Evolutionary conservation across 1,284 basidiomycete species (phyloP).

Genomic region (Golubevia pallescens): DNA sequence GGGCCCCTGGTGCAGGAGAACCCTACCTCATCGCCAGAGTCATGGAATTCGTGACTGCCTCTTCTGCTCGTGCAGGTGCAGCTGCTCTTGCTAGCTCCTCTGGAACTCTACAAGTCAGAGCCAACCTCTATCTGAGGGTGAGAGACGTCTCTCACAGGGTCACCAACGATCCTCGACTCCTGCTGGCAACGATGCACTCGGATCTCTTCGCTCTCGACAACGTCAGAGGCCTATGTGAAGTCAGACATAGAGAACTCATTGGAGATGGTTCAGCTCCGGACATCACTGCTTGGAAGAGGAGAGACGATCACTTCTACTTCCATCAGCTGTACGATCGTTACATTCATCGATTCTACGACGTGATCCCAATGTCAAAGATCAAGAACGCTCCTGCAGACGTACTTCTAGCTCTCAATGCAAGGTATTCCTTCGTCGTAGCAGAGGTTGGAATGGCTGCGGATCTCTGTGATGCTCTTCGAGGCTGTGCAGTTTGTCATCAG

Average conservation of each 20-base stretch:
- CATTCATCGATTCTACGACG: slow-evolving; percentile 97
- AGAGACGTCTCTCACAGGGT: slow-evolving; percentile 83
- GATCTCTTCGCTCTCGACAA: slow-evolving; percentile 91
- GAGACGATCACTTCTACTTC: slow-evolving; percentile 93
- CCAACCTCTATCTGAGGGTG: slow-evolving; percentile 92
- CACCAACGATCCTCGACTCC: slow-evolving; percentile 83
- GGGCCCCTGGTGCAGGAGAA: slow-evolving; percentile 84
- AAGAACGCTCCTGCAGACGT: slow-evolving; percentile 72
- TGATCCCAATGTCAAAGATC: slow-evolving; percentile 83
- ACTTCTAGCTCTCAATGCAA: slow-evolving; percentile 69
- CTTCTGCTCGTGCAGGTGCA: slow-evolving; percentile 72
- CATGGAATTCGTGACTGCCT: slow-evolving; percentile 89
- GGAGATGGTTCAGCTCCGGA: slow-evolving; percentile 69
- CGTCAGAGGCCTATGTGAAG: slow-evolving; percentile 87
- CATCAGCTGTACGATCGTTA: slow-evolving; percentile 93
- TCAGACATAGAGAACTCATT: slow-evolving; percentile 91
- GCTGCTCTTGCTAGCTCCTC: slow-evolving; percentile 70
- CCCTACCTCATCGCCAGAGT: slow-evolving; percentile 90
- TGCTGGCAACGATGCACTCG: slow-evolving; percentile 92
- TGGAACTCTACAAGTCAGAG: slow-evolving; percentile 70
- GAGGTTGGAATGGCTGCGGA: slow-evolving; percentile 91
- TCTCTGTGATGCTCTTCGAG: slow-evolving; percentile 82
- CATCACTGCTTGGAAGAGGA: slow-evolving; percentile 90
- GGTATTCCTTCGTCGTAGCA: slow-evolving; percentile 93
- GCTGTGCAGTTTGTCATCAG: slow-evolving; percentile 81